These are phyloP conservation scores for Iodosphaeria phyllophila DNA, from an alignment of 2,329 filamentous ascomycete species.

Conservation along the genomic window DNA sequence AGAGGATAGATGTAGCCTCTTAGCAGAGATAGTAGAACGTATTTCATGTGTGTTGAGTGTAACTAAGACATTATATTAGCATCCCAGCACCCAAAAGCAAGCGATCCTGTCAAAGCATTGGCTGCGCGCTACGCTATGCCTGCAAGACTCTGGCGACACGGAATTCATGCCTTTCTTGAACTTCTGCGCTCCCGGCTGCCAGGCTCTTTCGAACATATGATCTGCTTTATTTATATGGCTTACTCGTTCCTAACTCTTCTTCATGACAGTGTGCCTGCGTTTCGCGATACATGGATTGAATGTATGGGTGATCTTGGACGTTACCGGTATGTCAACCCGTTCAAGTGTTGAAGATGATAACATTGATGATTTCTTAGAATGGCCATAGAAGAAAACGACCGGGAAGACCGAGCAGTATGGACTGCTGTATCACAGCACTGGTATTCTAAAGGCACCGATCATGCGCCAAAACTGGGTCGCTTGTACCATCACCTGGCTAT, in stretches of 20 bases:
- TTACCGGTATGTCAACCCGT: slow-evolving; percentile 36
- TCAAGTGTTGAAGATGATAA: too few species aligned
- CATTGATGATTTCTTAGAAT: too few species aligned
- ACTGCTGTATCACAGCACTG: slow-evolving; percentile 61
- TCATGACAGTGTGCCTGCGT: slow-evolving; percentile 67
- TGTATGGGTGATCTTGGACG: slow-evolving; percentile 73
- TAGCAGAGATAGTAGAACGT: too few species aligned
- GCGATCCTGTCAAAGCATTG: slow-evolving; percentile 43
- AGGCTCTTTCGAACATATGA: slow-evolving; percentile 68
- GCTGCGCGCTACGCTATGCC: slow-evolving; percentile 81
- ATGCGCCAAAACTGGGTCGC: slow-evolving; percentile 54
- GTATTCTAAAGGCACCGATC: slow-evolving; percentile 71
- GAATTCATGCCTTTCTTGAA: slow-evolving; percentile 73
- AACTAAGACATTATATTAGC: too few species aligned
- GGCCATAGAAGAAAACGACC: slow-evolving; percentile 75
- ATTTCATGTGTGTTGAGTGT: too few species aligned
- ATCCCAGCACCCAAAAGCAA: slow-evolving; percentile 68
- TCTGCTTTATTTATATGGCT: slow-evolving; percentile 73
- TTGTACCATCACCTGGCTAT: slow-evolving; percentile 83
- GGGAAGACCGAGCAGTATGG: slow-evolving; percentile 63
- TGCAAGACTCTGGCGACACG: slow-evolving; percentile 83
- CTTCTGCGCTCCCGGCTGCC: slow-evolving; percentile 58
- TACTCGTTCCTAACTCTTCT: slow-evolving; percentile 82
- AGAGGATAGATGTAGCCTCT: too few species aligned
- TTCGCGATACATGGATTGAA: slow-evolving; percentile 84